phyloP scores from a whole-genome alignment of 495 filamentous ascomycete species.

The Aspergillus ellipticus region DNA sequence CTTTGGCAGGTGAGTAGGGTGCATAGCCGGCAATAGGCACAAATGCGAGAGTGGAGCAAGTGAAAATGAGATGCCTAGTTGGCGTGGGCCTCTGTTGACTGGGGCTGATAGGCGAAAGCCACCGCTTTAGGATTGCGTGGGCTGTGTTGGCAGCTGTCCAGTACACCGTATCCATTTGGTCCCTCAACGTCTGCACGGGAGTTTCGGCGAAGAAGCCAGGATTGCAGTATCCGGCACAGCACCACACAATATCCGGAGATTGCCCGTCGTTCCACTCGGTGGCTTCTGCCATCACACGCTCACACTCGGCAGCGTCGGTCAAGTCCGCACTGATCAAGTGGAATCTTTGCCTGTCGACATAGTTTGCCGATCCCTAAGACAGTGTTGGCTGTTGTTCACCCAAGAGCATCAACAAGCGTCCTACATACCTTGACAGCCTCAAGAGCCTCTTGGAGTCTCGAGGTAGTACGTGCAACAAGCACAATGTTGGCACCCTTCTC shows the following conservation, averaged over 20 bases:
- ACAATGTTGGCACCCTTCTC: constrained; percentile 82
- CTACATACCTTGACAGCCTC: constrained; percentile 56
- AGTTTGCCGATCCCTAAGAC: constrained; percentile 53
- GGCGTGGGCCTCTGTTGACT: constrained; percentile 29
- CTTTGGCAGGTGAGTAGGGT: constrained; percentile 81
- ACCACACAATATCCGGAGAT: constrained; percentile 86
- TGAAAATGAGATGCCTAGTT: constrained; percentile 82
- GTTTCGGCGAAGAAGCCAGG: constrained; percentile 79
- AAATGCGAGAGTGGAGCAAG: constrained; percentile 72
- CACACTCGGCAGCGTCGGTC: constrained; percentile 60
- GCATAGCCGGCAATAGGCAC: constrained; percentile 78
- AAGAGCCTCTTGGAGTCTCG: constrained; percentile 71
- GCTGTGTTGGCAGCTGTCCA: constrained; percentile 86
- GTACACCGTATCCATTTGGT: constrained; percentile 91
- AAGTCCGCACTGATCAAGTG: constrained; percentile 83
- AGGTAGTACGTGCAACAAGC: constrained; percentile 72
- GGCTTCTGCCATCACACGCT: constrained; percentile 64
- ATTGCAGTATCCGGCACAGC: constrained; percentile 72
- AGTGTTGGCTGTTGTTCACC: constrained; percentile 11
- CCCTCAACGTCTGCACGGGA: constrained; percentile 55
- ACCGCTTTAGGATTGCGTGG: constrained; percentile 54
- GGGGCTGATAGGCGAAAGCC: constrained; percentile 41
- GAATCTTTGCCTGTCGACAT: constrained; percentile 68
- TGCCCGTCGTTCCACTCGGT: constrained; percentile 76
- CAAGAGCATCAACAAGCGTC: neutral